Conservation (phyloP, 192 early-diverging fungal genomes). For the Coemansia erecta region DNA sequence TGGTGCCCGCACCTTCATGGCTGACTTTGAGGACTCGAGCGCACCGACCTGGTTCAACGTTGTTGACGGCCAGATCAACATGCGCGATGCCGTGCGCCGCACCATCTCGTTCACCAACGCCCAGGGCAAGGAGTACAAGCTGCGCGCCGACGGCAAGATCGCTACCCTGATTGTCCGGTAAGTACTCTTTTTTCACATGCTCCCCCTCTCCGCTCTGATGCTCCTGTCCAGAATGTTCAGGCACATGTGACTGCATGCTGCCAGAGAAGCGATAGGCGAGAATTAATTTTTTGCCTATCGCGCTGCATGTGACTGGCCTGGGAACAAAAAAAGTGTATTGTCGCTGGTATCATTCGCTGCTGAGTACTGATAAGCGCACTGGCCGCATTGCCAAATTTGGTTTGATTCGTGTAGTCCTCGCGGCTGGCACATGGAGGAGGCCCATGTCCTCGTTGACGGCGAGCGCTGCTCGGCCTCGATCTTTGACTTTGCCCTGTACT, state of each 20-base stretch:
- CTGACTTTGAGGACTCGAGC: constrained; percentile 99
- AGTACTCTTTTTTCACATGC: constrained; percentile 48
- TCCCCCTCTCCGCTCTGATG: neutral
- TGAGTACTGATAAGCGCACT: neutral
- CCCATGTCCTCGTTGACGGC: constrained; percentile 90
- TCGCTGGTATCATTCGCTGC: neutral
- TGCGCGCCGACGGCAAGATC: constrained; percentile 84
- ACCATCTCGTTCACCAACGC: constrained; percentile 79
- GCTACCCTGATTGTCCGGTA: constrained; percentile 87
- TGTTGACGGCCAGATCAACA: constrained; percentile 86
- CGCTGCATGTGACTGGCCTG: constrained; percentile 17
- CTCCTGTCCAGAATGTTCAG: neutral
- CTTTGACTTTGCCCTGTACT: constrained; percentile 98
- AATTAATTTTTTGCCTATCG: too few relatives aligned
- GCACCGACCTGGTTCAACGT: constrained; percentile 96
- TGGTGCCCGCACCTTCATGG: constrained; percentile 94
- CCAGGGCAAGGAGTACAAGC: constrained; percentile 93
- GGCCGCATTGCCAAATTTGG: neutral
- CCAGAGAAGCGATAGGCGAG: too few relatives aligned
- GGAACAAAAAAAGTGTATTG: neutral
- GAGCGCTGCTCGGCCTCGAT: constrained; percentile 91
- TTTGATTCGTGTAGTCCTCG: constrained; percentile 61
- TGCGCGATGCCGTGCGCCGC: constrained; percentile 89
- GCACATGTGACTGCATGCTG: constrained; percentile 8
- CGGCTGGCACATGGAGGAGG: constrained; percentile 99